Base-by-base conservation (phyloP, 805 yeast species). In the Cyberlindnera lachancei region DNA sequence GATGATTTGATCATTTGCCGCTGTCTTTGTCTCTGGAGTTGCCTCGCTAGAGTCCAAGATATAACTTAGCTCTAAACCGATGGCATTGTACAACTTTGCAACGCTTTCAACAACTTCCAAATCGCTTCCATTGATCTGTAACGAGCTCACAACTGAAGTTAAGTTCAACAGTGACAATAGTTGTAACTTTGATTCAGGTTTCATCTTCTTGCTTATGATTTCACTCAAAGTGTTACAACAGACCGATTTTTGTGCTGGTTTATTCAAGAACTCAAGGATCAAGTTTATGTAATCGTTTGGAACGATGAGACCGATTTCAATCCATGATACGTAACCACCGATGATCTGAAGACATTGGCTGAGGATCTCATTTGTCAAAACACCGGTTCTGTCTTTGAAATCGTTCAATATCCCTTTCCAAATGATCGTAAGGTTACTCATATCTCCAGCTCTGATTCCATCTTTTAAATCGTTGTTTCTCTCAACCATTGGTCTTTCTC, bases 241-340 rank as follows among this genome's bases (percentile, higher is more conserved):
- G 9, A 38, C 32, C 11, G 38, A 23, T 30, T 42, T 44, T 18
- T 40, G 42, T 14, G 26, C 34, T 7, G 15, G 21, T 15, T 31
- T 34, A n/a, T 59, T 90, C 74, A 45, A 85, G 63, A 34, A 78
- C 65, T 39, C 88, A 77, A 53, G 85, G 94, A 48, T 42, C 30
- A 45, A 35, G 30, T 40, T 44, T 25, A 51, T 50, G 30, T 51
- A 51, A 27, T 50, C 53, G 2, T 45, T 28, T 20, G 38, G 38
- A 7, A 45, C 48, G 23, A 51, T 45, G 29, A 48, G 30, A 11
- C 39, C 34, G 35, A 48, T 48, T 19, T 48, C 53, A 54, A 88
- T 85, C 98, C 99, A 92, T 16, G 88, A 78, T 16, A 87, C 82
- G 70, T 82, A 92, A 10, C 75, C 75, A 9, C 96, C 96, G 35